These are phyloP conservation scores for Helicostylum pulchrum DNA, from an alignment of 192 early-diverging fungal genomes.

Conservation along the genomic window DNA sequence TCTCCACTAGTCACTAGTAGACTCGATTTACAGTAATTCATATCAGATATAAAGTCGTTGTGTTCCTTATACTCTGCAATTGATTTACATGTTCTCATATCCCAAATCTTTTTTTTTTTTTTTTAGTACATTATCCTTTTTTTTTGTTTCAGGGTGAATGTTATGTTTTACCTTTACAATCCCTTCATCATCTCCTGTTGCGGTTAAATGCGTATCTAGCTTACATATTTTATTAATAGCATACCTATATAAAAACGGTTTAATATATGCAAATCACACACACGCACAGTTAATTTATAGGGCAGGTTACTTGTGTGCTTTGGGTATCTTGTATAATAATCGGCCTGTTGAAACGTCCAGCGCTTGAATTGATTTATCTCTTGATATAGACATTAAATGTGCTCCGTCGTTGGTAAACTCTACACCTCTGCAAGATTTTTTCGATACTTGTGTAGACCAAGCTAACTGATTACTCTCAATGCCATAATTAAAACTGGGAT, in stretches of 20 bases:
- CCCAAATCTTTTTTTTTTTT: constrained; percentile 69
- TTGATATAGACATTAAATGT: constrained; percentile 52
- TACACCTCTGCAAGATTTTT: constrained; percentile 86
- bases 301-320: constrained; percentile 89
- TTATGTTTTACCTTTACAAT: constrained; percentile 82
- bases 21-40: constrained; percentile 73
- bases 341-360: constrained; percentile 76
- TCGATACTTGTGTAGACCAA: constrained; percentile 61
- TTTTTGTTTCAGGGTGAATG: too few relatives aligned
- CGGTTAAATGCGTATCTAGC: constrained; percentile 70
- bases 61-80: constrained; percentile 79
- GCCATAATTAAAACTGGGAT: constrained; percentile 20
- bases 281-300: not conserved
- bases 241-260: constrained; percentile 22
- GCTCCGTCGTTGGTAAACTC: constrained; percentile 76
- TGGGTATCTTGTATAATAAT: constrained; percentile 62
- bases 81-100: constrained; percentile 70
- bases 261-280: not conserved
- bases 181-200: constrained; percentile 93
- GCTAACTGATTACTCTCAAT: constrained; percentile 36
- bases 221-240: constrained; percentile 76
- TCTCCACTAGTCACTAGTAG: constrained; percentile 87
- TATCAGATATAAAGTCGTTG: constrained; percentile 89
- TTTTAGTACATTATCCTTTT: too few relatives aligned
- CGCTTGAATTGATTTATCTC: constrained; percentile 80